Evolutionary conservation across 2,329 filamentous ascomycete species (phyloP).

Genomic region (Cladosporium oxysporum): DNA sequence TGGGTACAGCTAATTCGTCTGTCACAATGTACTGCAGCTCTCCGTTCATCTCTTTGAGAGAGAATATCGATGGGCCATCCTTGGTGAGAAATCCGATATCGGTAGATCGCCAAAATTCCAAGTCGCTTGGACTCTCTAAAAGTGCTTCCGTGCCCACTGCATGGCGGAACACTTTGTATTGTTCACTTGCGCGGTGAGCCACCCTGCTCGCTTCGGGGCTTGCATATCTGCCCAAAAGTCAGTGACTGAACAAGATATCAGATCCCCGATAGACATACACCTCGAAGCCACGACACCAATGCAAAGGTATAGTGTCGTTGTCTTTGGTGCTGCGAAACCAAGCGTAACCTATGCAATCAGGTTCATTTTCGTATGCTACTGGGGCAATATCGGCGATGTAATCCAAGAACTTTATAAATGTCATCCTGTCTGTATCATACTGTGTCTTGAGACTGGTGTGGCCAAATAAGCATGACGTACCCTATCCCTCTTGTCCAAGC

Average conservation of each 20-base stretch:
- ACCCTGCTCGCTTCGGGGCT: neutral
- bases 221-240: neutral
- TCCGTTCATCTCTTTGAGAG: neutral
- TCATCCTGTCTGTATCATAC: neutral
- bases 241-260: neutral
- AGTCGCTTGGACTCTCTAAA: neutral
- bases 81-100: neutral
- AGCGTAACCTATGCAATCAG: neutral
- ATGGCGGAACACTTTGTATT: neutral
- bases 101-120: neutral
- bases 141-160: neutral
- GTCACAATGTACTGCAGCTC: neutral
- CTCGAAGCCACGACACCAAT: constrained; percentile 4
- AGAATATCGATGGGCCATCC: neutral
- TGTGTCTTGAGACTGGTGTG: neutral
- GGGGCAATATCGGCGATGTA: neutral
- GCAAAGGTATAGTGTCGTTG: constrained; percentile 1
- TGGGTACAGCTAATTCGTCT: neutral
- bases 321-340: constrained; percentile 1
- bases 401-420: neutral
- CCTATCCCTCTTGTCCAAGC: constrained; percentile 1
- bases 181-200: neutral
- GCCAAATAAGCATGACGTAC: neutral
- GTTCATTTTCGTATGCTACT: neutral
- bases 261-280: neutral